Evolutionary conservation across 2,329 filamentous ascomycete genomes (phyloP).

Genomic region (Chrysoporthe puriensis): DNA sequence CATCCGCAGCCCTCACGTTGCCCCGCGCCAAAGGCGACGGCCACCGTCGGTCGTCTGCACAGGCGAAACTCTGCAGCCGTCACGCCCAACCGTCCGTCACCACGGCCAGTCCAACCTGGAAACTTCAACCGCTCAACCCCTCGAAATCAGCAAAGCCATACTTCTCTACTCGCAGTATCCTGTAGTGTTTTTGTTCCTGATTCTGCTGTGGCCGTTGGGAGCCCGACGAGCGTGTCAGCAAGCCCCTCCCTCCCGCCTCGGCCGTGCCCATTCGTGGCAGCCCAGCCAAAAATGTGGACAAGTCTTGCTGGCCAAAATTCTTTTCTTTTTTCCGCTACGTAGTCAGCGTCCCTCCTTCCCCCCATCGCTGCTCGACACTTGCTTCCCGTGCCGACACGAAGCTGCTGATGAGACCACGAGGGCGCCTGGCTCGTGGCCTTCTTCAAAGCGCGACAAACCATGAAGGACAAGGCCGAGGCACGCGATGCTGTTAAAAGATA

Average conservation of each 20-base stretch:
- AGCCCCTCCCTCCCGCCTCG: constrained; percentile 12
- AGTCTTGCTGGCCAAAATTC: not conserved
- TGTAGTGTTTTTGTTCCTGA: constrained; percentile 8
- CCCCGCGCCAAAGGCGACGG: not conserved
- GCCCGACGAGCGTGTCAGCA: not conserved
- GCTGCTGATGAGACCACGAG: not conserved
- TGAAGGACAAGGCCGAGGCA: constrained; percentile 3
- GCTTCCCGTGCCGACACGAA: not conserved
- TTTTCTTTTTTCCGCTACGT: not conserved
- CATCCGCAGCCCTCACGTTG: not conserved
- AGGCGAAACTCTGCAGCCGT: constrained; percentile 9
- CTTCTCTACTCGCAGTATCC: constrained; percentile 22
- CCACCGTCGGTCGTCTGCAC: constrained; percentile 1
- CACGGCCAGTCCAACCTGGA: not conserved
- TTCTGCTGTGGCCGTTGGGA: constrained; percentile 7
- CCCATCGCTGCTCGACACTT: not conserved
- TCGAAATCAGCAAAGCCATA: constrained; percentile 5
- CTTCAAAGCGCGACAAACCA: not conserved
- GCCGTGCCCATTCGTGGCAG: constrained; percentile 5
- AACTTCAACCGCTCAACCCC: not conserved
- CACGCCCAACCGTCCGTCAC: constrained; percentile 1
- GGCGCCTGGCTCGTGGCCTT: not conserved
- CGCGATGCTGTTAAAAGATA: constrained; percentile 1
- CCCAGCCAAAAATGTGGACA: not conserved
- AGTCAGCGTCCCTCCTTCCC: not conserved